Conservation (phyloP, 768 basidiomycete genomes). For the Royoungia palumana region DNA sequence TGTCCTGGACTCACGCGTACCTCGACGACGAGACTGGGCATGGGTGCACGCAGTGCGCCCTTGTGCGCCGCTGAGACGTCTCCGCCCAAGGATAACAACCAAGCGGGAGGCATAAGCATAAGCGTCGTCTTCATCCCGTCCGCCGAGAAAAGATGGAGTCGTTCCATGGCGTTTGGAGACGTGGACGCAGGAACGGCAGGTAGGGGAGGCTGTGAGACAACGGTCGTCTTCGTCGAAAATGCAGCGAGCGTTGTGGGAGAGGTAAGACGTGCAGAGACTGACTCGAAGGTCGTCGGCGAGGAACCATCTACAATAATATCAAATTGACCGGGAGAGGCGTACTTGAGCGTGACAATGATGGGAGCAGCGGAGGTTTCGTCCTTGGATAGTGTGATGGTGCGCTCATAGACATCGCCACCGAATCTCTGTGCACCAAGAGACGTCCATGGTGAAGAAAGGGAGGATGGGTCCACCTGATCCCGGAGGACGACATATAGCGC, state of each 20-base stretch:
- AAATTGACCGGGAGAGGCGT: constrained; percentile 45
- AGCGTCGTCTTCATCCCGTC: constrained; percentile 61
- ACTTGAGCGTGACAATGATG: constrained; percentile 39
- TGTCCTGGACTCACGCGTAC: constrained; percentile 78
- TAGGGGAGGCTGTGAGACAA: constrained; percentile 68
- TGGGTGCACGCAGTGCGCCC: constrained; percentile 75
- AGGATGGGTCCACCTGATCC: constrained; percentile 41
- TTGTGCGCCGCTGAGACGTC: constrained; percentile 53
- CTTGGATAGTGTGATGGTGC: constrained; percentile 56
- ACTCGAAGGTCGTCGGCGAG: constrained; percentile 38
- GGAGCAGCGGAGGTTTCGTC: constrained; percentile 43
- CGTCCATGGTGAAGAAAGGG: constrained; percentile 58
- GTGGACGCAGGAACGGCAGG: constrained; percentile 51
- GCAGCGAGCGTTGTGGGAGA: constrained; percentile 53
- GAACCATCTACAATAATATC: constrained; percentile 47
- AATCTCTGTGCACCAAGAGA: constrained; percentile 73
- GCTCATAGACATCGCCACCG: constrained; percentile 67
- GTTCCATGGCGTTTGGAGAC: constrained; percentile 59
- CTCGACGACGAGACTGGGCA: constrained; percentile 93
- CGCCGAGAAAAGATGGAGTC: constrained; percentile 69
- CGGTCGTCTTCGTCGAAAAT: constrained; percentile 53
- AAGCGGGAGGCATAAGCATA: constrained; percentile 63
- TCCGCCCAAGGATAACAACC: constrained; percentile 65
- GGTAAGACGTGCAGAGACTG: constrained; percentile 54
- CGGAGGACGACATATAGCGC: constrained; percentile 73